Percentiles rank a stretch among this genome's conserved stretches.
phyloP scores from a whole-genome alignment of 2,329 filamentous ascomycete genomes.

The Talaromyces sp. region DNA sequence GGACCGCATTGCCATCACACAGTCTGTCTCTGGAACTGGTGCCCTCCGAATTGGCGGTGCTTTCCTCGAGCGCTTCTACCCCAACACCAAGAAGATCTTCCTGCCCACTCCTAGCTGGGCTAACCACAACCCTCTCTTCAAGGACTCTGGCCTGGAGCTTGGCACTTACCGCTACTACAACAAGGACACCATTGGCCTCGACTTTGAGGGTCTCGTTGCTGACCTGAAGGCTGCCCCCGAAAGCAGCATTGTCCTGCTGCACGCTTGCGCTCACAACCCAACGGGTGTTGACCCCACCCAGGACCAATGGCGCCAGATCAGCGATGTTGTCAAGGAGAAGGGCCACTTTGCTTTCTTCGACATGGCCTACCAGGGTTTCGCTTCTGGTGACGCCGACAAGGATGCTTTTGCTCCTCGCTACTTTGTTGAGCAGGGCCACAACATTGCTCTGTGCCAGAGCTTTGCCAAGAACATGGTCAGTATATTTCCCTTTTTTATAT shows the following conservation, averaged over 20 bases:
- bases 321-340: slow-evolving; percentile 75
- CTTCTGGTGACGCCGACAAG: slow-evolving; percentile 82
- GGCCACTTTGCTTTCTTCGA: slow-evolving; percentile 96
- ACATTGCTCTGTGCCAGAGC: slow-evolving; percentile 81
- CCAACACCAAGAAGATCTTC: slow-evolving; percentile 89
- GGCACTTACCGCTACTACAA: slow-evolving; percentile 98
- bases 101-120: slow-evolving; percentile 96
- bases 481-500: background rate
- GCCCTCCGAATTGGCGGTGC: slow-evolving; percentile 90
- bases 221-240: slow-evolving; percentile 86
- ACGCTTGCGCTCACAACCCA: slow-evolving; percentile 97
- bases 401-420: slow-evolving; percentile 91
- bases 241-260: slow-evolving; percentile 85
- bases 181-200: slow-evolving; percentile 95
- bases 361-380: slow-evolving; percentile 99
- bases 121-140: slow-evolving; percentile 96
- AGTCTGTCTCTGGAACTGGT: slow-evolving; percentile 97
- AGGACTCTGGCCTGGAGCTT: slow-evolving; percentile 83
- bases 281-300: slow-evolving; percentile 90
- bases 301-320: slow-evolving; percentile 91
- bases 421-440: slow-evolving; percentile 89
- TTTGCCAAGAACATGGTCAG: slow-evolving; percentile 99
- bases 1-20: slow-evolving; percentile 80
- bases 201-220: slow-evolving; percentile 88
- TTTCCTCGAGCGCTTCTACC: slow-evolving; percentile 89